phyloP scores from a whole-genome alignment of 2,329 filamentous ascomycete species.

The Pseudogymnoascus pannorum region DNA sequence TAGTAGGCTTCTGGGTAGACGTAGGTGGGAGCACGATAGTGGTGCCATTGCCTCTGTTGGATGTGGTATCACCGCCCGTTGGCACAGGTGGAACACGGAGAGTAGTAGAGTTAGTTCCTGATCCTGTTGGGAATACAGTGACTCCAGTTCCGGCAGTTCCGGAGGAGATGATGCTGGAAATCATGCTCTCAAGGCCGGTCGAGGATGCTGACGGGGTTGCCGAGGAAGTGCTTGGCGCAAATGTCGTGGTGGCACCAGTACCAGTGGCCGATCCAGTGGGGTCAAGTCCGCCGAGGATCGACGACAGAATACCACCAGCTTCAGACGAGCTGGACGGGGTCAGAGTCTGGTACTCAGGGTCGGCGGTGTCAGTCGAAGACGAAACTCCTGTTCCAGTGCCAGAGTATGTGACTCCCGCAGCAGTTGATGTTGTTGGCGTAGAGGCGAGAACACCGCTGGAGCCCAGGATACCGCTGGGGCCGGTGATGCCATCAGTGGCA shows the following conservation, averaged over 20 bases:
- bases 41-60: background rate
- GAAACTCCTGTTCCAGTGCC: conserved; percentile 14
- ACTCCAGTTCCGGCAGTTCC: background rate
- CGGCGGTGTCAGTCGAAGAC: conserved; percentile 17
- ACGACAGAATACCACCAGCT: background rate
- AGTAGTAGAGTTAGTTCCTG: background rate
- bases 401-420: conserved; percentile 11
- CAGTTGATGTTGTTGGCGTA: conserved; percentile 3
- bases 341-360: conserved; percentile 14
- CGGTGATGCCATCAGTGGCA: conserved; percentile 11
- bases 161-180: background rate
- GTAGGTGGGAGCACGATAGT: background rate
- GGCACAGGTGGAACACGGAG: background rate
- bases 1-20: background rate
- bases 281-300: background rate
- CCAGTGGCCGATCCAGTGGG: background rate
- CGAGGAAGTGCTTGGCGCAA: background rate
- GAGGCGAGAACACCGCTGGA: conserved; percentile 1
- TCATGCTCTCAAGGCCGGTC: background rate
- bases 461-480: conserved; percentile 5
- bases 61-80: background rate
- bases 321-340: background rate
- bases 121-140: background rate
- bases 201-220: background rate
- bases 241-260: background rate